These are phyloP conservation scores for Podaxis mareebaensis DNA, from an alignment of 768 basidiomycete genomes.

Conservation along the genomic window DNA sequence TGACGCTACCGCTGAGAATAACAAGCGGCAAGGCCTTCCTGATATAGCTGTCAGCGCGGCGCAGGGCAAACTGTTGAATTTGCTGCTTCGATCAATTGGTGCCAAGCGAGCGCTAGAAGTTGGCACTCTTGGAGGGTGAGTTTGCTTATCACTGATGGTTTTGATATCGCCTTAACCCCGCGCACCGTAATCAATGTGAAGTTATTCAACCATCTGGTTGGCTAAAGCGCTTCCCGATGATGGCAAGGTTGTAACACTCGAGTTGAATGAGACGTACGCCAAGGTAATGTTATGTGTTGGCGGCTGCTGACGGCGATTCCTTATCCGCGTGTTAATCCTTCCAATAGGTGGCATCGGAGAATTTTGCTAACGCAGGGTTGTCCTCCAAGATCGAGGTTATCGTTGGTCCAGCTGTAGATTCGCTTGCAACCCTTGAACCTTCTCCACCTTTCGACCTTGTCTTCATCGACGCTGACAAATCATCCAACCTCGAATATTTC, in stretches of 20 bases:
- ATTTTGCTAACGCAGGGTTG: constrained; percentile 56
- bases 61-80: constrained; percentile 59
- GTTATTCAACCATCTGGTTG: constrained; percentile 46
- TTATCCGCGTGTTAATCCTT: neutral
- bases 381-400: constrained; percentile 48
- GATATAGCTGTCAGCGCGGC: constrained; percentile 52
- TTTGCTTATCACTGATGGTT: neutral
- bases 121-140: constrained; percentile 66
- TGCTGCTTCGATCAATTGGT: constrained; percentile 48
- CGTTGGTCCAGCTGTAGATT: constrained; percentile 52
- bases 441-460: constrained; percentile 59
- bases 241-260: constrained; percentile 49
- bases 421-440: constrained; percentile 47
- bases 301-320: neutral
- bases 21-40: constrained; percentile 45
- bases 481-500: constrained; percentile 55
- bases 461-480: constrained; percentile 77
- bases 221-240: constrained; percentile 49
- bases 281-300: constrained; percentile 29
- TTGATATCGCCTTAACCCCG: neutral
- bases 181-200: constrained; percentile 17
- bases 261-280: constrained; percentile 46
- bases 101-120: constrained; percentile 65
- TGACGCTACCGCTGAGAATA: constrained; percentile 41
- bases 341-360: constrained; percentile 56